Base-by-base conservation (phyloP, 257 asterid genomes). In the Gynochthodes officinalis region DNA sequence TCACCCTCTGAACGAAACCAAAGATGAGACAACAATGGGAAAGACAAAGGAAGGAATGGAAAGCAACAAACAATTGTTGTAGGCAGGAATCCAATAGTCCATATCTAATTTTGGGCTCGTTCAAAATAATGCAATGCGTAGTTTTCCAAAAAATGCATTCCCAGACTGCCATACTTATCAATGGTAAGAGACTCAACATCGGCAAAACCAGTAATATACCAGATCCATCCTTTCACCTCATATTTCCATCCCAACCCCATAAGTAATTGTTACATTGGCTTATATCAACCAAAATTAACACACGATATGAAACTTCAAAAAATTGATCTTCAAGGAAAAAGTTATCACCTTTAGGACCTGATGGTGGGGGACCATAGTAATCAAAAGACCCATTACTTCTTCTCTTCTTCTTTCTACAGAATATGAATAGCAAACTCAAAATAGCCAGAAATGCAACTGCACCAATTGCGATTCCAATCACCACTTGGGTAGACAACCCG, bases 371-470 rank as follows among this genome's bases (percentile, higher is more conserved):
- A 27, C 65, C 73, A 76, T 84, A 74, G 78, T 84, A 82, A 52
- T 80, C 82, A 23, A 86, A 74, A 12, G 79, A 76, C 13, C 58
- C 82, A 68, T 78, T 75, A 2, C 70, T 67, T 79, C 97, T 85
- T 80, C 90, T 86, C 82, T 73, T 91, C 79, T 85, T 91, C 83
- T 82, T 91, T 82, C 75, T 87, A 73, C 91, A 91, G 75, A 78
- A 84, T 5, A 89, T 55, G 67, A 75, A 85, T 64, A 89, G 33
- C 61, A 88, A 35, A 64, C 88, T 84, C 72, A 91, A 16, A 64
- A 87, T 53, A 44, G 76, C 86, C n/a, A 91, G 78, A 62, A 89
- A 46, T 0, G 85, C 69, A 5, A 91, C 89, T 48, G 89, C 96
- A 5, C 86, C 96, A 5, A 89, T 50, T 9, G 95, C 96, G 27